A percentile compares a stretch with the other conserved stretches of the same genome.
These are phyloP conservation scores for Piper betle DNA, from an alignment of 164 flowering plant genomes.

Conservation along the genomic window DNA sequence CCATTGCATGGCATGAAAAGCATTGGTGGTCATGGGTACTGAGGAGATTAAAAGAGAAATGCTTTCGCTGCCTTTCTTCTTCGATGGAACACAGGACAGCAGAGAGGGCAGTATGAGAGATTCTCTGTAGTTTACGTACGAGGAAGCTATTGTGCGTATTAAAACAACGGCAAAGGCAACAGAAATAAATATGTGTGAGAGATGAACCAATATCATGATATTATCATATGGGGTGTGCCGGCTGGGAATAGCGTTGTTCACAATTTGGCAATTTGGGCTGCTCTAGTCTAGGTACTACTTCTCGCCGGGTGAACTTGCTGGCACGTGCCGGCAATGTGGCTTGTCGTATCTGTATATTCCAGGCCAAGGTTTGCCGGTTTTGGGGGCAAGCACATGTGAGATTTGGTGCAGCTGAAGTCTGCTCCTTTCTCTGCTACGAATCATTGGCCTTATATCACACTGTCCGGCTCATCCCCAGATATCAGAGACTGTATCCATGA, in stretches of 20 bases:
- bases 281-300: not conserved
- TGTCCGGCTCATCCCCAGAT: not conserved
- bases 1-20: not conserved
- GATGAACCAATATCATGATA: too few relatives aligned
- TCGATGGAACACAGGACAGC: not conserved
- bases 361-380: constrained; percentile 12
- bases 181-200: too few relatives aligned
- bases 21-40: too few relatives aligned
- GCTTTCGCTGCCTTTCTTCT: too few relatives aligned
- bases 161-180: not conserved
- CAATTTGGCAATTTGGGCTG: too few relatives aligned
- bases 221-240: constrained; percentile 6
- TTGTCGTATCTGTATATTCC: not conserved
- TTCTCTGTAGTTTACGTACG: constrained; percentile 8
- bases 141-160: constrained; percentile 10
- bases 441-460: constrained; percentile 16
- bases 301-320: not conserved
- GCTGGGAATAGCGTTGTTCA: constrained; percentile 15
- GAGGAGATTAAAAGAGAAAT: too few relatives aligned
- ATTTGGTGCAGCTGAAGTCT: constrained; percentile 22
- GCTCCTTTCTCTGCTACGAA: constrained; percentile 31
- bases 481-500: not conserved
- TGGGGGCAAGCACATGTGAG: constrained; percentile 31
- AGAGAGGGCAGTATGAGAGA: constrained; percentile 5
- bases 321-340: not conserved